Evolutionary conservation across 108 stramenopile genomes (phyloP).

Genomic region (Nannochloropsis gaditana): DNA sequence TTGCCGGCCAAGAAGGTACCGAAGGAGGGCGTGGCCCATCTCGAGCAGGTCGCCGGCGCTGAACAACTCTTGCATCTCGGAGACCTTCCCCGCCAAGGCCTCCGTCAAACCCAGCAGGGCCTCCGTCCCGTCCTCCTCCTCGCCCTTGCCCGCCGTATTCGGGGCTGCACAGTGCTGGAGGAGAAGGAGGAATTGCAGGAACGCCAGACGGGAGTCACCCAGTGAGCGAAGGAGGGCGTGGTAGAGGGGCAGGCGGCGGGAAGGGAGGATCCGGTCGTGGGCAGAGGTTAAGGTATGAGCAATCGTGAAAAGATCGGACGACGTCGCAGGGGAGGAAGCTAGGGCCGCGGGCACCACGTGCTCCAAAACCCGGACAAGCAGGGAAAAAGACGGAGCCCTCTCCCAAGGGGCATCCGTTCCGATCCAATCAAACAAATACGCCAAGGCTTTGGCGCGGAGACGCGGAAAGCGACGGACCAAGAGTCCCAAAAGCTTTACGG

Average conservation of each 20-base stretch:
- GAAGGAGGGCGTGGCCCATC: background rate
- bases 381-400: background rate
- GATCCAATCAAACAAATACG: background rate
- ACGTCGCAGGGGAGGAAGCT: background rate
- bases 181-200: background rate
- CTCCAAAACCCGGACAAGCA: background rate
- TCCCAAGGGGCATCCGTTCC: background rate
- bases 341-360: background rate
- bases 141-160: background rate
- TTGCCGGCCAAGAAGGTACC: background rate
- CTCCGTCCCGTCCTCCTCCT: background rate
- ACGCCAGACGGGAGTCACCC: background rate
- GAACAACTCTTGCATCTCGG: background rate
- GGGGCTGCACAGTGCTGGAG: background rate
- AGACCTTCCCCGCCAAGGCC: background rate
- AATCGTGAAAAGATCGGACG: background rate
- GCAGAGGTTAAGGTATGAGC: background rate
- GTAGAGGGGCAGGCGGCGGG: background rate
- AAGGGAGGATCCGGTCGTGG: background rate
- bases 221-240: conserved; percentile 8
- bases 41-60: background rate
- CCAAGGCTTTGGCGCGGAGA: background rate
- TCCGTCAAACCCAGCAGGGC: background rate
- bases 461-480: background rate
- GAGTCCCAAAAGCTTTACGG: background rate